A percentile compares a stretch with the other conserved stretches of the same genome.
Evolutionary conservation across 2,329 filamentous ascomycete species (phyloP).

Genomic region (Aureobasidium sp.): DNA sequence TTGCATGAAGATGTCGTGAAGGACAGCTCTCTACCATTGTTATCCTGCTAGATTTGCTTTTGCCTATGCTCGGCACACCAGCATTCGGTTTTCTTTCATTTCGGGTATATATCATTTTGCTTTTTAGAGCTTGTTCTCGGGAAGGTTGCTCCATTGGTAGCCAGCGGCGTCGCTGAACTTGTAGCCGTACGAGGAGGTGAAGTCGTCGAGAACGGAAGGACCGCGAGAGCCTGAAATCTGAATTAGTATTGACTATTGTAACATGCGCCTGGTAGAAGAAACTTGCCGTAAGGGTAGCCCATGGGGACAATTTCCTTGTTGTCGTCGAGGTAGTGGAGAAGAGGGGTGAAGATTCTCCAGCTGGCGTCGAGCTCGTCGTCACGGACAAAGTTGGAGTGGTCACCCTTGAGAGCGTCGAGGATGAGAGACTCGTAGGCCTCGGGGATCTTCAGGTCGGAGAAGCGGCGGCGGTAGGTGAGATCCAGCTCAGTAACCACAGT

Average conservation of each 20-base stretch:
- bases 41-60: background rate
- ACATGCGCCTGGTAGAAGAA: background rate
- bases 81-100: background rate
- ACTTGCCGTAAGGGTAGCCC: slow-evolving; percentile 97
- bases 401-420: slow-evolving; percentile 93
- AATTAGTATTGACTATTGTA: slow-evolving; percentile 7
- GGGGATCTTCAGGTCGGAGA: slow-evolving; percentile 98
- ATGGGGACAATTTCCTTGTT: slow-evolving; percentile 99
- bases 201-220: slow-evolving; percentile 92
- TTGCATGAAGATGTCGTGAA: slow-evolving; percentile 1
- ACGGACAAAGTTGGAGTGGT: slow-evolving; percentile 98
- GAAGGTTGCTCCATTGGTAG: slow-evolving; percentile 82
- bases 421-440: slow-evolving; percentile 98
- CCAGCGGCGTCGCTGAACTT: slow-evolving; percentile 96
- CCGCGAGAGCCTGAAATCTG: slow-evolving; percentile 75
- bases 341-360: slow-evolving; percentile 97
- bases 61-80: background rate
- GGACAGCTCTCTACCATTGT: slow-evolving; percentile 6
- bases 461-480: slow-evolving; percentile 92
- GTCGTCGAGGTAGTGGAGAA: slow-evolving; percentile 95
- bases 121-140: slow-evolving; percentile 64
- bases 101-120: slow-evolving; percentile 10
- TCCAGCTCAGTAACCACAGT: slow-evolving; percentile 98
- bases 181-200: slow-evolving; percentile 96
- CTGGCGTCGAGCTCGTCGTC: slow-evolving; percentile 94